A percentile compares a stretch with the other conserved stretches of the same genome.
These are phyloP conservation scores for Mantamonas sphyraenae DNA, from an alignment of 78 protist species.

Conservation along the genomic window DNA sequence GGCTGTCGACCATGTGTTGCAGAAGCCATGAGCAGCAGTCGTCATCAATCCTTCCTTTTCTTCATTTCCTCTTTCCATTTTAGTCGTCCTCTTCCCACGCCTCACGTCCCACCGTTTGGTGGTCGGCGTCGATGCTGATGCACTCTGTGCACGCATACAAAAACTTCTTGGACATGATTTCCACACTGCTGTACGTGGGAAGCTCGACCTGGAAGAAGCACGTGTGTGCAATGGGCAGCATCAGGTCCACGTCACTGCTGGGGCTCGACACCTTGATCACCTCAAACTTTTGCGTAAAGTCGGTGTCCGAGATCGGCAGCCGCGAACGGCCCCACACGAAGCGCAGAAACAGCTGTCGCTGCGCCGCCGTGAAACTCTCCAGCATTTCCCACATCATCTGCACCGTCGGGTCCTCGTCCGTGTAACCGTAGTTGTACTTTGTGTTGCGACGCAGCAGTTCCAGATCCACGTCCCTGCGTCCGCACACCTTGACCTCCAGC, in stretches of 20 bases:
- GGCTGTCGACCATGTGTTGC: too few relatives aligned
- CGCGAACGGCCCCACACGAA: too few relatives aligned
- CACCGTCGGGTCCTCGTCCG: neutral
- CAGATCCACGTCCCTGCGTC: neutral
- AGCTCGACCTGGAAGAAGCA: constrained; percentile 1
- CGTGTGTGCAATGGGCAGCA: neutral
- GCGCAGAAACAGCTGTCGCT: neutral
- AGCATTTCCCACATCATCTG: neutral
- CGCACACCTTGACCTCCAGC: neutral
- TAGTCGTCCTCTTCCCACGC: too few relatives aligned
- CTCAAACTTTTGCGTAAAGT: neutral
- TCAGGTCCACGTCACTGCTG: neutral
- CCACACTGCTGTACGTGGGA: neutral
- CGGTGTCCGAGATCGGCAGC: neutral
- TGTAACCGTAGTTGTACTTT: neutral
- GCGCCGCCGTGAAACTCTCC: neutral
- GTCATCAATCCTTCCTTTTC: too few relatives aligned
- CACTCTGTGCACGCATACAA: too few relatives aligned
- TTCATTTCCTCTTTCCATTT: too few relatives aligned
- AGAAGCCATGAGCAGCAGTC: too few relatives aligned
- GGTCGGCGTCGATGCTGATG: too few relatives aligned
- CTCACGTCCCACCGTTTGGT: too few relatives aligned
- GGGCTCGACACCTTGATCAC: neutral
- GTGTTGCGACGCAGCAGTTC: neutral
- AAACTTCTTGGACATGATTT: neutral